These are phyloP conservation scores for Recurvomyces mirabilis DNA, from an alignment of 495 filamentous ascomycete genomes.

Conservation along the genomic window DNA sequence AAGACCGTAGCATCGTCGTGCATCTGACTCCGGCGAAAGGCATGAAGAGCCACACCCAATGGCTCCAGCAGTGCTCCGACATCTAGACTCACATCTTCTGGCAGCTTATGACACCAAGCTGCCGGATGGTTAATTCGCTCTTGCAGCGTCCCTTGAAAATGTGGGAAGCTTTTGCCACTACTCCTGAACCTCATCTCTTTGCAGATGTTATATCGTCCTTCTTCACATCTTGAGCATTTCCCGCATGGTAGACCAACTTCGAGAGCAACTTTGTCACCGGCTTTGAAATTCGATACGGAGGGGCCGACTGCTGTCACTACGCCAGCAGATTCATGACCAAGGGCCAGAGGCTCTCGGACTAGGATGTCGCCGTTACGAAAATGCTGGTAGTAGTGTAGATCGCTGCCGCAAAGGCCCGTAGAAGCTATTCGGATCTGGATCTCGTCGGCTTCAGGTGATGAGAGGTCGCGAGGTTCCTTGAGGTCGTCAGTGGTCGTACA, in stretches of 20 bases:
- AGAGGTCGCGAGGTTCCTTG: slow-evolving; percentile 40
- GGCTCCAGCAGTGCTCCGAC: slow-evolving; percentile 71
- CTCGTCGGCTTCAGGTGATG: slow-evolving; percentile 37
- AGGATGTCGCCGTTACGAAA: slow-evolving; percentile 56
- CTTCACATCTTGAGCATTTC: slow-evolving; percentile 51
- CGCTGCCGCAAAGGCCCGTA: slow-evolving; percentile 53
- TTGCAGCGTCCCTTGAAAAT: slow-evolving; percentile 75
- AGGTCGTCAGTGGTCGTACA: not conserved
- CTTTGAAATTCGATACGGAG: slow-evolving; percentile 32
- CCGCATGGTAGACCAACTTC: slow-evolving; percentile 77
- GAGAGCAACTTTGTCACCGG: slow-evolving; percentile 67
- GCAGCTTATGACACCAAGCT: slow-evolving; percentile 57
- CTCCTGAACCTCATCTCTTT: slow-evolving; percentile 64
- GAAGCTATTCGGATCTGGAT: slow-evolving; percentile 47
- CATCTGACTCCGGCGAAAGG: slow-evolving; percentile 50
- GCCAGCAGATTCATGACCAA: slow-evolving; percentile 53
- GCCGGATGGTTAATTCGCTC: slow-evolving; percentile 67
- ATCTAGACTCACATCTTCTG: slow-evolving; percentile 48
- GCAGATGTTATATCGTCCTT: slow-evolving; percentile 79
- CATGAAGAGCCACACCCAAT: slow-evolving; percentile 69
- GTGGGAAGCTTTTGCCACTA: slow-evolving; percentile 66
- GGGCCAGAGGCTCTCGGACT: slow-evolving; percentile 50
- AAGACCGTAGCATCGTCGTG: slow-evolving; percentile 45
- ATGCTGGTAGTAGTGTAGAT: slow-evolving; percentile 59
- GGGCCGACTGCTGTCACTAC: slow-evolving; percentile 44